Evolutionary conservation across 2,329 filamentous ascomycete species (phyloP).

Genomic region (Aspergillus persii): DNA sequence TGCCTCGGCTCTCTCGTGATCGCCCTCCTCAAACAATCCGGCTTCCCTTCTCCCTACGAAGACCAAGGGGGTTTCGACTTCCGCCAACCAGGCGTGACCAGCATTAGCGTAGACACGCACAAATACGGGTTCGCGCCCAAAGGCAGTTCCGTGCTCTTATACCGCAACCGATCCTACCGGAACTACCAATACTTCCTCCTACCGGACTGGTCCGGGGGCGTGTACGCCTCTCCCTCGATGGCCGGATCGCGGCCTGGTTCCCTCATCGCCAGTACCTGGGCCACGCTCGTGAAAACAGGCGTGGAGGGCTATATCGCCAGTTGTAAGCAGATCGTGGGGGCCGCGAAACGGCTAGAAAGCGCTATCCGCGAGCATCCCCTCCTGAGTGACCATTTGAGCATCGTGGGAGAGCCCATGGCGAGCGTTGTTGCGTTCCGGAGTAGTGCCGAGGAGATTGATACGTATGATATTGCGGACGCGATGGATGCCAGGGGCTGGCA

Average conservation of each 20-base stretch:
- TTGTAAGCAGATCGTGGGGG: constrained; percentile 83
- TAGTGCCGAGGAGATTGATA: constrained; percentile 68
- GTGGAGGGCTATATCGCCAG: constrained; percentile 84
- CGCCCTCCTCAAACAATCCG: constrained; percentile 84
- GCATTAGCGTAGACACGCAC: constrained; percentile 95
- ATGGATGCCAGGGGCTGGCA: constrained; percentile 90
- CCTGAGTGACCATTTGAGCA: constrained; percentile 69
- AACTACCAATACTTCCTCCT: constrained; percentile 96
- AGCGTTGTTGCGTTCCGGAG: constrained; percentile 86
- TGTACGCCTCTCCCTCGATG: constrained; percentile 90
- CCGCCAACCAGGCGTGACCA: constrained; percentile 87
- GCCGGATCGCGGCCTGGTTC: constrained; percentile 90
- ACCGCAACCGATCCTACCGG: constrained; percentile 74
- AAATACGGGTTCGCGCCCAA: constrained; percentile 99
- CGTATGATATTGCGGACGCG: constrained; percentile 90
- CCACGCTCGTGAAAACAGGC: constrained; percentile 82
- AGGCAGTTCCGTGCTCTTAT: constrained; percentile 89
- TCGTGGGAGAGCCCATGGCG: constrained; percentile 83
- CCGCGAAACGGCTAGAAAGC: constrained; percentile 76
- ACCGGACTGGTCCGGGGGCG: constrained; percentile 90
- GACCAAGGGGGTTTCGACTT: constrained; percentile 89
- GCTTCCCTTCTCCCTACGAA: constrained; percentile 61
- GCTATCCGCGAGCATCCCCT: constrained; percentile 68
- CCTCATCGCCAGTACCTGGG: constrained; percentile 94
- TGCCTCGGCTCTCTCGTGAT: constrained; percentile 95